Conservation (phyloP, 73 alveolate species). For the Blepharisma stoltei region DNA sequence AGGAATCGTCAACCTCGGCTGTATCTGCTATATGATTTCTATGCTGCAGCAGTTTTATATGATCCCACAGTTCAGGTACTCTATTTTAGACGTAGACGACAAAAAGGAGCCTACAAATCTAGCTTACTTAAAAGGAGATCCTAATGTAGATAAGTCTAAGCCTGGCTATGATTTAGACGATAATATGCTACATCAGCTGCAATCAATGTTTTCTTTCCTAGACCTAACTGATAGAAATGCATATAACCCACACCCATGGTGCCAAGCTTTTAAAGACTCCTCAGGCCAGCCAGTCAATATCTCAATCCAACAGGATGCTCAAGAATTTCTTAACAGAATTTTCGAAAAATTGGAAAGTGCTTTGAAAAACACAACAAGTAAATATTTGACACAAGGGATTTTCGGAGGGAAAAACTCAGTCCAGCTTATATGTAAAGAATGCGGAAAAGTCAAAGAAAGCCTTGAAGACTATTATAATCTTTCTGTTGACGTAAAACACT, state of each 20-base stretch:
- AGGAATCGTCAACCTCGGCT: slow-evolving; percentile 87
- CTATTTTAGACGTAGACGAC: slow-evolving; percentile 83
- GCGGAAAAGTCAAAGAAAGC: slow-evolving; percentile 73
- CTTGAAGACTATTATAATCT: slow-evolving; percentile 86
- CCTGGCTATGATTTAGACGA: slow-evolving; percentile 76
- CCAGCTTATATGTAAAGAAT: slow-evolving; percentile 76
- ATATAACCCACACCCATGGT: slow-evolving; percentile 90
- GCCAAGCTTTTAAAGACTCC: slow-evolving; percentile 90
- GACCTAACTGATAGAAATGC: slow-evolving; percentile 87
- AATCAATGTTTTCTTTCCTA: slow-evolving; percentile 85
- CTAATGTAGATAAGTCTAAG: slow-evolving; percentile 36
- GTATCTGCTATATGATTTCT: slow-evolving; percentile 96
- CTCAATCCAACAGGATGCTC: slow-evolving; percentile 90
- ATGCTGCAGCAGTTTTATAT: slow-evolving; percentile 93
- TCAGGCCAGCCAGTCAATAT: slow-evolving; percentile 97
- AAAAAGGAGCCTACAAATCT: slow-evolving; percentile 40
- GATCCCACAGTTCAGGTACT: slow-evolving; percentile 92
- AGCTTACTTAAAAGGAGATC: slow-evolving; percentile 8
- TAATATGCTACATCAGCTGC: slow-evolving; percentile 90
- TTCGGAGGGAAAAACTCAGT: slow-evolving; percentile 95
- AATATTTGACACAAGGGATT: slow-evolving; percentile 79
- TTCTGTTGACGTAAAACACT: slow-evolving; percentile 85
- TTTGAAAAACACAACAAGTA: slow-evolving; percentile 80
- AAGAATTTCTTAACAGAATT: slow-evolving; percentile 92
- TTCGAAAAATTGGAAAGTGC: slow-evolving; percentile 93